Conservation (phyloP, 352 stramenopile genomes). For the Pythium guiyangense region DNA sequence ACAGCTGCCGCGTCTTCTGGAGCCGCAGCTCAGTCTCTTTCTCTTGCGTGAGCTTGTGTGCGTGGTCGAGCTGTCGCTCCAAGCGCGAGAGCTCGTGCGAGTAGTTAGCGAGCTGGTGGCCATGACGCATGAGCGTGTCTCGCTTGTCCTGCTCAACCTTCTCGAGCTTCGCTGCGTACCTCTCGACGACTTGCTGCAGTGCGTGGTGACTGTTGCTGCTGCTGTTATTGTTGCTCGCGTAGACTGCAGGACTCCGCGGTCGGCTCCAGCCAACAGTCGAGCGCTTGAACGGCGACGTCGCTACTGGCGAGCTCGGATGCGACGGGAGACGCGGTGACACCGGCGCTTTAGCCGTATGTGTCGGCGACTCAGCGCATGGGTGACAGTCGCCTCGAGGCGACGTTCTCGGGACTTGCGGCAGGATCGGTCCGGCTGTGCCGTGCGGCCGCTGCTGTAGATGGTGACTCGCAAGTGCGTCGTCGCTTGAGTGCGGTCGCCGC, state of each 20-base stretch:
- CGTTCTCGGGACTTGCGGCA: constrained; percentile 2
- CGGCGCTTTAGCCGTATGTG: not conserved
- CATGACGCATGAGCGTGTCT: constrained; percentile 34
- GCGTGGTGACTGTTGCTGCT: not conserved
- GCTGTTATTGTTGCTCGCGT: constrained; percentile 1
- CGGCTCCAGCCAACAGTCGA: not conserved
- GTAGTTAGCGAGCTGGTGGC: constrained; percentile 63
- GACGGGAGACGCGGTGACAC: not conserved
- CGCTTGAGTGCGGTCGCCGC: constrained; percentile 1
- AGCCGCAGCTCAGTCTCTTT: constrained; percentile 58
- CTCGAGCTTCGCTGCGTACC: constrained; percentile 26
- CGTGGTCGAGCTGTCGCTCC: constrained; percentile 58
- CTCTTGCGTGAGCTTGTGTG: constrained; percentile 36
- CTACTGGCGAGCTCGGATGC: constrained; percentile 1
- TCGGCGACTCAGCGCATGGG: not conserved
- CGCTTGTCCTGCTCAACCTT: constrained; percentile 52
- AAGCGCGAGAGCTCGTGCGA: constrained; percentile 63
- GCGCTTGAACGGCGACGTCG: not conserved
- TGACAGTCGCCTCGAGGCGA: not conserved
- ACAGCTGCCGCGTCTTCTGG: constrained; percentile 50
- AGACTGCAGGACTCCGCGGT: not conserved
- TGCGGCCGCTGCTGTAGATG: no score
- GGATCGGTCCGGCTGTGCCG: not conserved
- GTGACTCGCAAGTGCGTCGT: not conserved
- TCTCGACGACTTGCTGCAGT: constrained; percentile 19